Percentiles rank a stretch among this genome's conserved stretches.
Conservation (phyloP, 345 rosid genomes). For the Citropsis articulata region DNA sequence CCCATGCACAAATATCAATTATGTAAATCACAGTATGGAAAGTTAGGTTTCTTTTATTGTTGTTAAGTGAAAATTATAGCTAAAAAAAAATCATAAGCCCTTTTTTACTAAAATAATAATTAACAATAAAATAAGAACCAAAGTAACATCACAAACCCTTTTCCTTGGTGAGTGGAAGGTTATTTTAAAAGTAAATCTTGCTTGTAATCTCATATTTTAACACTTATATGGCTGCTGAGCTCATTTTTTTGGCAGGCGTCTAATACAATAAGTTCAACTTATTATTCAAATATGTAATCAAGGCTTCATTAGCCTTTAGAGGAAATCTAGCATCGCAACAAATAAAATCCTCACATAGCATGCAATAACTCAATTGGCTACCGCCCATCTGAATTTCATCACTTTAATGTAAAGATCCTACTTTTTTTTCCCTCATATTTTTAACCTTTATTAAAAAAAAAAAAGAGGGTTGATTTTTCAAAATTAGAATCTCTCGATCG, state of each 20-base stretch:
- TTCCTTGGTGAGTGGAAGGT: constrained; percentile 32
- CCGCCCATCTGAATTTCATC: neutral
- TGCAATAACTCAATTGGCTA: neutral
- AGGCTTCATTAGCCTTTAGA: neutral
- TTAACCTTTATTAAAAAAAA: neutral
- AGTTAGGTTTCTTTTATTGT: constrained; percentile 29
- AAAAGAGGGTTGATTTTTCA: neutral
- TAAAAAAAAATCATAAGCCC: neutral
- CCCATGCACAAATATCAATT: neutral
- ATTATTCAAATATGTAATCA: neutral
- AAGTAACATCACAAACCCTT: constrained; percentile 15
- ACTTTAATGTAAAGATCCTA: neutral
- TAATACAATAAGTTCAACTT: neutral
- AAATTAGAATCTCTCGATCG: neutral
- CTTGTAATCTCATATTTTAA: constrained; percentile 23
- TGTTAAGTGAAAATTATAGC: neutral
- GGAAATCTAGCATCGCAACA: neutral
- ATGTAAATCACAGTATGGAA: constrained; percentile 6
- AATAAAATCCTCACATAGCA: neutral
- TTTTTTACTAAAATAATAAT: neutral
- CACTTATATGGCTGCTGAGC: constrained; percentile 36
- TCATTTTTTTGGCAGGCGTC: constrained; percentile 36
- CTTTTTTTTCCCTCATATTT: neutral
- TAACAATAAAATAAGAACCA: neutral
- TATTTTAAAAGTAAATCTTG: constrained; percentile 43